These are phyloP conservation scores for Nannochloropsis granulata DNA, from an alignment of 108 stramenopile genomes.

Conservation along the genomic window DNA sequence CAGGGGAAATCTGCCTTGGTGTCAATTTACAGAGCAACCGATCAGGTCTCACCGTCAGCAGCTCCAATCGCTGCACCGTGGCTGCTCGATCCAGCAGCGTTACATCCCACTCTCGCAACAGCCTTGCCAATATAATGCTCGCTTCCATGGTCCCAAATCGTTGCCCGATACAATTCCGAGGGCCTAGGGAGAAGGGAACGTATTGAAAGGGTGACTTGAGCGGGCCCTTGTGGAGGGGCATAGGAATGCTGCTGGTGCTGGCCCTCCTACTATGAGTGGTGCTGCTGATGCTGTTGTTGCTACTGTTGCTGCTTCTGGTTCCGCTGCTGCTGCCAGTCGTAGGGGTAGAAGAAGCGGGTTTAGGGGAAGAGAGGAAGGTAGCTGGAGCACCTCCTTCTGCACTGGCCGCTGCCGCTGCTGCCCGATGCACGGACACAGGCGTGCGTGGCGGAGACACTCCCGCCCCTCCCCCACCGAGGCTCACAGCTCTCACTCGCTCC, in stretches of 20 bases:
- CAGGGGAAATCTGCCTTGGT: background rate
- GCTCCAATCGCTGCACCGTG: background rate
- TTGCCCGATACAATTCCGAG: slow-evolving; percentile 7
- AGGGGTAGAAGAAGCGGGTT: no score
- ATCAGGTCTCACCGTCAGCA: background rate
- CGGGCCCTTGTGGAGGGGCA: background rate
- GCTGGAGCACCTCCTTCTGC: no score
- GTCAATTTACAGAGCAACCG: background rate
- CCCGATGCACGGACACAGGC: background rate
- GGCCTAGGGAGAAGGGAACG: slow-evolving; percentile 9
- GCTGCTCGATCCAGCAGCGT: background rate
- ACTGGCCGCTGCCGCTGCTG: no score
- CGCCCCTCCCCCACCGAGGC: background rate
- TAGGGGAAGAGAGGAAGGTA: no score
- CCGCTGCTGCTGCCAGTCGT: background rate
- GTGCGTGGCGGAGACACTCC: background rate
- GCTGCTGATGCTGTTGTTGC: background rate
- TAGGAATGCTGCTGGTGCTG: background rate
- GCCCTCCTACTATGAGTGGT: background rate
- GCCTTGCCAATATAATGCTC: background rate
- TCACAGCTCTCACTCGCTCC: background rate
- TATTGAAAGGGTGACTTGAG: background rate
- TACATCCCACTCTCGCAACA: slow-evolving; percentile 1
- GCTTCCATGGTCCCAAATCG: background rate
- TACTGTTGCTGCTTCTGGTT: background rate